A percentile compares a stretch with the other conserved stretches of the same genome.
Conservation (phyloP, 345 rosid species). For the Rhodamnia argentea region DNA sequence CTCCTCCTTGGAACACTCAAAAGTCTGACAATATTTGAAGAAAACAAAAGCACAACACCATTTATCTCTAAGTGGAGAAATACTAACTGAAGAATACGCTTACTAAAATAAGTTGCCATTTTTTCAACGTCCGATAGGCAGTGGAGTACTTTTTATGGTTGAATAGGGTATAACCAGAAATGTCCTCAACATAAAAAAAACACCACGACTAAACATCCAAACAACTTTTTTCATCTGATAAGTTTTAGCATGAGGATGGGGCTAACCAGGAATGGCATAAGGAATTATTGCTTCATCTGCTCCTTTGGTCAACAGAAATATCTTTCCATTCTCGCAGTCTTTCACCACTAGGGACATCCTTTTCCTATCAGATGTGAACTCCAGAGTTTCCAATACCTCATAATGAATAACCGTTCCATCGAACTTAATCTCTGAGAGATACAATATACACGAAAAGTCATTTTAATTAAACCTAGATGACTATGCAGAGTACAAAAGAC, state of each 20-base stretch:
- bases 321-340: conserved; percentile 69
- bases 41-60: background rate
- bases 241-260: background rate
- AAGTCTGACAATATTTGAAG: background rate
- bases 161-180: background rate
- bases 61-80: background rate
- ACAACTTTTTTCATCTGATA: background rate
- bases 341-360: conserved; percentile 90
- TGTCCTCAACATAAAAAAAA: background rate
- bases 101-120: background rate
- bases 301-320: conserved; percentile 83
- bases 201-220: background rate
- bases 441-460: background rate
- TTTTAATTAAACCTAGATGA: background rate
- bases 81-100: background rate
- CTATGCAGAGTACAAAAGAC: background rate
- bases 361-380: conserved; percentile 96
- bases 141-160: background rate
- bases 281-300: conserved; percentile 98
- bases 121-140: background rate
- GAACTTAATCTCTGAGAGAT: conserved; percentile 59
- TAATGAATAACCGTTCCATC: conserved; percentile 47
- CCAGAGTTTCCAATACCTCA: conserved; percentile 79
- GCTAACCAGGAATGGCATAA: conserved; percentile 53
- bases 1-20: background rate